A percentile compares a stretch with the other conserved stretches of the same genome.
Evolutionary conservation across 2,329 filamentous ascomycete species (phyloP).

Genomic region (Tolypocladium inflatum): DNA sequence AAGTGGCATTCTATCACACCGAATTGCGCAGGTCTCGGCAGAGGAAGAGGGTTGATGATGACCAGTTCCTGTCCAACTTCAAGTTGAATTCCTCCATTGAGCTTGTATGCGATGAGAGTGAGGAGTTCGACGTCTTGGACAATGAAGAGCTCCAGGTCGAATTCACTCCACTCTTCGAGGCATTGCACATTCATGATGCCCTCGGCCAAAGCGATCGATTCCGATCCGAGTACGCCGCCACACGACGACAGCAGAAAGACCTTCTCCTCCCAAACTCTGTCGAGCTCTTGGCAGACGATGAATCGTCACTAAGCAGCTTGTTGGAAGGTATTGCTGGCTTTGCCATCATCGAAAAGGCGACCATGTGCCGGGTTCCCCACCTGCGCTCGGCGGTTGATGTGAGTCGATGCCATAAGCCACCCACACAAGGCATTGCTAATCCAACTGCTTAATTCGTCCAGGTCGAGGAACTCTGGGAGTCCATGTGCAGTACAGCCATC

Average conservation of each 20-base stretch:
- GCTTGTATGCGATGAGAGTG: slow-evolving; percentile 85
- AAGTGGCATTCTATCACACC: slow-evolving; percentile 95
- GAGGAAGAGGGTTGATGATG: slow-evolving; percentile 69
- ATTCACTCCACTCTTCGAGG: slow-evolving; percentile 90
- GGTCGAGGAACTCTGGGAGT: slow-evolving; percentile 98
- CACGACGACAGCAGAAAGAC: slow-evolving; percentile 84
- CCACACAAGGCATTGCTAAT: neutral
- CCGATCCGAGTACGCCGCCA: slow-evolving; percentile 82
- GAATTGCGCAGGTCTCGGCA: slow-evolving; percentile 76
- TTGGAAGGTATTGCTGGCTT: slow-evolving; percentile 93
- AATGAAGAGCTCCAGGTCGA: slow-evolving; percentile 94
- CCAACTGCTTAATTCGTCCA: slow-evolving; percentile 20
- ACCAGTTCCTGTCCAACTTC: slow-evolving; percentile 69
- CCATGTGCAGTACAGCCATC: slow-evolving; percentile 86
- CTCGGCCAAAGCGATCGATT: slow-evolving; percentile 89
- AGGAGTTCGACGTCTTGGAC: slow-evolving; percentile 91
- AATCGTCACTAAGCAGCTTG: slow-evolving; percentile 76
- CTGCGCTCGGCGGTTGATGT: slow-evolving; percentile 77
- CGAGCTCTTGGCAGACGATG: slow-evolving; percentile 72
- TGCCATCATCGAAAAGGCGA: slow-evolving; percentile 90
- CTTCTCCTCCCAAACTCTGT: slow-evolving; percentile 70
- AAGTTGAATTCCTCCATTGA: slow-evolving; percentile 94
- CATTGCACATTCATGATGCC: slow-evolving; percentile 91
- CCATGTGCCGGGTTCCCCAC: slow-evolving; percentile 77
- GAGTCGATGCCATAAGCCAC: slow-evolving; percentile 17